Percentiles rank a stretch among this genome's conserved stretches.
Conservation (phyloP, 1,284 basidiomycete genomes). For the Marasmius fiardii region DNA sequence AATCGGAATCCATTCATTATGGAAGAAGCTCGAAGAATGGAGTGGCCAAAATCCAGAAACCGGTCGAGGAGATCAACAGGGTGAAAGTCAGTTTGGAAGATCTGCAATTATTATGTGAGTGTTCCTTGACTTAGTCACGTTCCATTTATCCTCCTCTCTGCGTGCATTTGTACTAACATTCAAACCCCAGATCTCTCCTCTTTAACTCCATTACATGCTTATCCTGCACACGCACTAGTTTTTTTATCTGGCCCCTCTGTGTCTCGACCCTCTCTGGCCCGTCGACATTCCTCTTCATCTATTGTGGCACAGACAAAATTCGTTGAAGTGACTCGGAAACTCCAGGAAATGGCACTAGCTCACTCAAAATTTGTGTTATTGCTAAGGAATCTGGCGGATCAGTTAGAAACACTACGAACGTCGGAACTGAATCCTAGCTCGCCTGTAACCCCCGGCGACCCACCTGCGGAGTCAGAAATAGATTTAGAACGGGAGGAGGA, state of each 20-base stretch:
- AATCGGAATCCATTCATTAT: background rate
- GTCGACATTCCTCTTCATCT: background rate
- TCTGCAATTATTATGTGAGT: conserved; percentile 3
- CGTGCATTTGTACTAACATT: too few species aligned
- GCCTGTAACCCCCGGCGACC: background rate
- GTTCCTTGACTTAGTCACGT: conserved; percentile 11
- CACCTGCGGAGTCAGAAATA: background rate
- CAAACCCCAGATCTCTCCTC: conserved; percentile 47
- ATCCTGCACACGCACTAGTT: conserved; percentile 51
- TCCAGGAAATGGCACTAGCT: background rate
- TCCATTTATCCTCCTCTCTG: conserved; percentile 34
- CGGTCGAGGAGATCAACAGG: background rate
- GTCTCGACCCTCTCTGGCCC: background rate
- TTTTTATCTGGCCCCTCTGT: background rate
- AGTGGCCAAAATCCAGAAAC: background rate
- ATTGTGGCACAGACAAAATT: background rate
- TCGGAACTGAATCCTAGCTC: background rate
- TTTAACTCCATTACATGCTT: conserved; percentile 54
- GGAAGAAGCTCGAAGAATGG: background rate
- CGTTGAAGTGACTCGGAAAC: background rate
- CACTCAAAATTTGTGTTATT: background rate
- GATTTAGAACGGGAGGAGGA: background rate
- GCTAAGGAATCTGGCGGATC: background rate
- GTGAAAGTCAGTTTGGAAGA: background rate
- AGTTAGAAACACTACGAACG: background rate